Evolutionary conservation across 192 early-diverging fungal genomes (phyloP), one percentile per base, ranked within the genome.

Genomic region (Linnemannia schmuckeri): DNA sequence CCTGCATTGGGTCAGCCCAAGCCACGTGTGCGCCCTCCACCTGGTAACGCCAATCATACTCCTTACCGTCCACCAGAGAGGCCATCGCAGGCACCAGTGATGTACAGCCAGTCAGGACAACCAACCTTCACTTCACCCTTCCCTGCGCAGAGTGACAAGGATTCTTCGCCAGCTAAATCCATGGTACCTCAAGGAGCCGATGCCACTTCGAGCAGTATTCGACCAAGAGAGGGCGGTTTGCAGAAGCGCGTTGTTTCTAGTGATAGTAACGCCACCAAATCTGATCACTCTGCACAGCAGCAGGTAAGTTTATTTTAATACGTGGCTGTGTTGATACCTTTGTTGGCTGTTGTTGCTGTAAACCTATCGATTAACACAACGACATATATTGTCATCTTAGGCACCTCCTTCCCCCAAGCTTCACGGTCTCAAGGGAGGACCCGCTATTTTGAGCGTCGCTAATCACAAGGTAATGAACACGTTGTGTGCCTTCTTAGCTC

Each of bases 21-120:
- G 66, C 40, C 80, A 6, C 79, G 85, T 18, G 80, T 81, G 18
- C 33, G 85, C 38, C 85, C 85, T 35, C 84, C 84, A n/a, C 85
- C 85, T 8, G 79, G 79, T 4, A 81, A 80, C 75, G 70, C 81
- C 35, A 46, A n/a, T 27, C 40, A 63, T 54, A 81, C 85, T 1
- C 85, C 85, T 20, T 87, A 87, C 71, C 75, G 75, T 22, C 85
- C 85, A 33, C 85, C 85, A 22, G 85, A 87, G 85, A 57, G 85
- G 46, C 85, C 85, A 22, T 87, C 85, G 4, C 85, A 87, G 68
- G 80, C 85, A 10, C 85, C 85, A 8, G 72, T 87, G n/a, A 87
- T 87, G 85, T 87, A 87, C 68, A 77, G 76, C n/a, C 76, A 81
- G 63, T 61, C 76, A 70, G 85, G 85, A 3, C 85, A 87, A 27